phyloP scores from a whole-genome alignment of 345 rosid genomes.

The Sonneratia alba region DNA sequence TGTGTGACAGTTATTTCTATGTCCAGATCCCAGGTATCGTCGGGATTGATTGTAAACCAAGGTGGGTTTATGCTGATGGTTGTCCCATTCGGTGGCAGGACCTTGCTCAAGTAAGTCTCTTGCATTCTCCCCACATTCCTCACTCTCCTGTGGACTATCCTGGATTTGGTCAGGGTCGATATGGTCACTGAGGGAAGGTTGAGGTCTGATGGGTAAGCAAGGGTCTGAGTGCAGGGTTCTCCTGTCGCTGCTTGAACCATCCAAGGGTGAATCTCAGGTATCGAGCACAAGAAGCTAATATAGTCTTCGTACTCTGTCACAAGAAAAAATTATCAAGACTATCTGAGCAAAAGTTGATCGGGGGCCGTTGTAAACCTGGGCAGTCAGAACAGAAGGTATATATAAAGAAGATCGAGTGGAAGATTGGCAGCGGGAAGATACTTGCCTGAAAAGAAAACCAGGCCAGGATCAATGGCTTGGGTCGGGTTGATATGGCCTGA shows the following conservation, averaged over 20 bases:
- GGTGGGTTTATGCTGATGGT: slow-evolving; percentile 38
- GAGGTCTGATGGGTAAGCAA: slow-evolving; percentile 53
- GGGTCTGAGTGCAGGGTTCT: slow-evolving; percentile 28
- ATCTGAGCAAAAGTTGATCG: not conserved
- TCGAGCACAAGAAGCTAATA: slow-evolving; percentile 59
- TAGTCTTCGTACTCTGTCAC: slow-evolving; percentile 55
- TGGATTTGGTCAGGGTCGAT: slow-evolving; percentile 35
- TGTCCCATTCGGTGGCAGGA: slow-evolving; percentile 62
- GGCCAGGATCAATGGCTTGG: slow-evolving; percentile 69
- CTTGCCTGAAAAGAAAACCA: slow-evolving; percentile 54
- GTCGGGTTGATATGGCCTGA: slow-evolving; percentile 66
- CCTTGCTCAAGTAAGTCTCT: slow-evolving; percentile 39
- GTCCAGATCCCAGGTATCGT: slow-evolving; percentile 35
- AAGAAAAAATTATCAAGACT: not conserved
- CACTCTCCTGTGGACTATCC: slow-evolving; percentile 39
- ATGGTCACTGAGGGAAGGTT: slow-evolving; percentile 38
- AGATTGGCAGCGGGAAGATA: not conserved
- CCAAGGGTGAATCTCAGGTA: slow-evolving; percentile 25
- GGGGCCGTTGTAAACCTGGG: not conserved
- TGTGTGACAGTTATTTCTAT: slow-evolving; percentile 37
- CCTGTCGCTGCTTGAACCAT: slow-evolving; percentile 41
- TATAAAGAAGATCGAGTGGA: not conserved
- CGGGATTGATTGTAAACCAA: slow-evolving; percentile 45
- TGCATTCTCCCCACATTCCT: slow-evolving; percentile 39
- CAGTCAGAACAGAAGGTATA: not conserved